Evolutionary conservation across 2,329 filamentous ascomycete species (phyloP).

Genomic region (Lecanicillium sp.): DNA sequence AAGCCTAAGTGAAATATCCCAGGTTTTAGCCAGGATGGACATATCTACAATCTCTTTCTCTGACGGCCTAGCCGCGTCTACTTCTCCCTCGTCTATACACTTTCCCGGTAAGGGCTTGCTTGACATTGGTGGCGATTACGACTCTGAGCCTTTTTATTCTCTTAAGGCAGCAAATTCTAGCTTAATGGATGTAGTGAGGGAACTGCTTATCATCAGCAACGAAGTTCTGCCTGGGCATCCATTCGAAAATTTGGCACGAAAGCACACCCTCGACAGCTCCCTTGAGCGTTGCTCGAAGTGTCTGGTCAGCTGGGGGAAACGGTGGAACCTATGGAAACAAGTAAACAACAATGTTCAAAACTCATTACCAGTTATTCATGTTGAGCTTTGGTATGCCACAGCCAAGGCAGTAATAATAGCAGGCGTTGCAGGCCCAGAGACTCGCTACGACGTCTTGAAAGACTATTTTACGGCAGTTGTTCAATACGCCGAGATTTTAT

Average conservation of each 20-base stretch:
- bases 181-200: slow-evolving; percentile 1
- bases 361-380: neutral
- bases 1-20: neutral
- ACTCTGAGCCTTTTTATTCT: neutral
- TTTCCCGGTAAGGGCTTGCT: neutral
- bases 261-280: neutral
- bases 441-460: neutral
- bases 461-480: neutral
- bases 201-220: neutral
- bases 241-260: neutral
- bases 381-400: slow-evolving; percentile 2
- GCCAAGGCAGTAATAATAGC: neutral
- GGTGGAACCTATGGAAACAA: neutral
- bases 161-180: neutral
- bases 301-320: neutral
- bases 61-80: slow-evolving; percentile 4
- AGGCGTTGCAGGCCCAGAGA: slow-evolving; percentile 1
- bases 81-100: too few species aligned
- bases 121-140: neutral
- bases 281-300: neutral
- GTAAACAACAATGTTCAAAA: neutral
- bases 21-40: slow-evolving; percentile 1
- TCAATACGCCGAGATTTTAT: neutral
- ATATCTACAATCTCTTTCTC: slow-evolving; percentile 6
- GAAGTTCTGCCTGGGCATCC: neutral